These are phyloP conservation scores for Fusarium nodosum DNA, from an alignment of 2,329 filamentous ascomycete genomes.

Conservation along the genomic window DNA sequence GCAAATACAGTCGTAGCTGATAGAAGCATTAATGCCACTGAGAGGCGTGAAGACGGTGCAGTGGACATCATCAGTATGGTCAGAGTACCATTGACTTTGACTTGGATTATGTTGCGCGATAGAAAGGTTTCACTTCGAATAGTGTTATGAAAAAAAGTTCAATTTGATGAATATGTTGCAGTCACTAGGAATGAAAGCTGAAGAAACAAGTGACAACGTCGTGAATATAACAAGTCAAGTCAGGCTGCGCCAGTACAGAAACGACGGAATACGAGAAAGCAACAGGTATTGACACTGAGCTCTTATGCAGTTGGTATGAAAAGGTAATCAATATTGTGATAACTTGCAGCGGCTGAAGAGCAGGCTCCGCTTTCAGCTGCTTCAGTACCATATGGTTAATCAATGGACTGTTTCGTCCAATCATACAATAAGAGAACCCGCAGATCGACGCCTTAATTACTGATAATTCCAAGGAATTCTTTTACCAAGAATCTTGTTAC, in stretches of 20 bases:
- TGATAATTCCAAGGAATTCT: not conserved
- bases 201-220: not conserved
- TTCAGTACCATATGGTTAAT: fast-evolving
- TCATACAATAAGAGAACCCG: fast-evolving
- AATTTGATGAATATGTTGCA: not conserved
- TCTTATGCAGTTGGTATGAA: not conserved
- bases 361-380: not conserved
- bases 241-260: not conserved
- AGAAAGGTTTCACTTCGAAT: fast-evolving
- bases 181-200: not conserved
- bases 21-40: not conserved
- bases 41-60: not conserved
- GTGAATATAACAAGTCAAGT: not conserved
- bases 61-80: fast-evolving
- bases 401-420: not conserved
- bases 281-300: not conserved
- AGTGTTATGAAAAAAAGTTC: not conserved
- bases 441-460: not conserved
- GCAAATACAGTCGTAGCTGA: not conserved
- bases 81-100: not conserved
- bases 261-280: fast-evolving
- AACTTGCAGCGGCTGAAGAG: not conserved
- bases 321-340: not conserved
- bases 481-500: not conserved
- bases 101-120: fast-evolving